A percentile compares a stretch with the other conserved stretches of the same genome.
Conservation (phyloP, 139 green algal genomes). For the Coelastrella sp. region DNA sequence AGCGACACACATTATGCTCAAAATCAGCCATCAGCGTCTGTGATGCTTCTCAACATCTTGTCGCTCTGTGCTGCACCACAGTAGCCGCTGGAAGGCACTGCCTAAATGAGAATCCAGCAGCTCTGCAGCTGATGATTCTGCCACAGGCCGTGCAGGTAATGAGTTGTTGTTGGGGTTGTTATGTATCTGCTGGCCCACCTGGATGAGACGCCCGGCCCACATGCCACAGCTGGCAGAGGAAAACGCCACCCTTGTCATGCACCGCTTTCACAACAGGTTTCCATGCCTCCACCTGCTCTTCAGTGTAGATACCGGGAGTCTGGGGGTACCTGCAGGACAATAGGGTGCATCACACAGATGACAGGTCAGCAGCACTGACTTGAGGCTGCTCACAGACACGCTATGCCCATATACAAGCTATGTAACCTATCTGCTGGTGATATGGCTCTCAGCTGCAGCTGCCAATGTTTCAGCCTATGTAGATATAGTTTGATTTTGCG, state of each 20-base stretch:
- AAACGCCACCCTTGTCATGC: conserved; percentile 75
- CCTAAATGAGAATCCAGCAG: no score
- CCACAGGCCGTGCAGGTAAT: no score
- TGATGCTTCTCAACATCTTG: no score
- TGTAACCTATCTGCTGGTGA: neutral
- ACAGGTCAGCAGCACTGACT: neutral
- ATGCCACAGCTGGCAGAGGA: conserved; percentile 90
- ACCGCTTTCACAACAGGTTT: conserved; percentile 82
- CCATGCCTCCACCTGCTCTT: conserved; percentile 87
- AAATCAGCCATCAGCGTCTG: neutral
- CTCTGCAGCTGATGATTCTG: no score
- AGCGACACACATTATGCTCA: neutral
- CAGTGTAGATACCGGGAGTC: conserved; percentile 76
- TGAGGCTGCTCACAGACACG: neutral
- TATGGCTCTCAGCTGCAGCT: neutral
- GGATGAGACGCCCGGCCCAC: conserved; percentile 66
- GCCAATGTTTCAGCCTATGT: neutral
- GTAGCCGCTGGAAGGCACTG: neutral
- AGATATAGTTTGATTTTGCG: no score
- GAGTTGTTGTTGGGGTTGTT: neutral
- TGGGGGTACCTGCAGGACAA: conserved; percentile 63
- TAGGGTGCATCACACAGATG: no score
- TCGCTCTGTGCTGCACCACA: no score
- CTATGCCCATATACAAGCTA: neutral
- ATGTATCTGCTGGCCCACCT: conserved; percentile 25